phyloP scores from a whole-genome alignment of 495 filamentous ascomycete genomes.

The Oidiodendron maius region DNA sequence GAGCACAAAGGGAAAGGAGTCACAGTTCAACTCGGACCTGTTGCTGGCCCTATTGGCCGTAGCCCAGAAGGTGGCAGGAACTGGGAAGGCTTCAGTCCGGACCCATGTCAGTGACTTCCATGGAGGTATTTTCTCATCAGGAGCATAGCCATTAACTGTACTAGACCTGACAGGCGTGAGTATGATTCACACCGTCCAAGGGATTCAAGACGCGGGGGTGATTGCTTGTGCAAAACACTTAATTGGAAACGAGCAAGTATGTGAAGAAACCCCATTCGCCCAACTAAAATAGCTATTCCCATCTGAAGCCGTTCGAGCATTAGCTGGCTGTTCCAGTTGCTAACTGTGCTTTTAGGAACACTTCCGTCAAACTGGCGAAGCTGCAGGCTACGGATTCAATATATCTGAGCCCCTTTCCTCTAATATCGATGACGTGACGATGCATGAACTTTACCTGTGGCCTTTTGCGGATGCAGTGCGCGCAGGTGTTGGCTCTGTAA shows the following conservation, averaged over 20 bases:
- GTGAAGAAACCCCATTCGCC: too few relatives aligned
- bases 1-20: slow-evolving; percentile 77
- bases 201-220: slow-evolving; percentile 72
- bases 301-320: background rate
- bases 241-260: slow-evolving; percentile 64
- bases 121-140: background rate
- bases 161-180: slow-evolving; percentile 57
- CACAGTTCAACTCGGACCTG: slow-evolving; percentile 79
- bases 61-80: slow-evolving; percentile 70
- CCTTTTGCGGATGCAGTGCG: slow-evolving; percentile 70
- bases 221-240: slow-evolving; percentile 79
- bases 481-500: slow-evolving; percentile 73
- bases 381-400: slow-evolving; percentile 20
- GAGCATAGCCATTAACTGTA: background rate
- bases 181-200: slow-evolving; percentile 67
- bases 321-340: background rate
- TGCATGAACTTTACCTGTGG: slow-evolving; percentile 95
- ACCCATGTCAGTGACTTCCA: slow-evolving; percentile 57
- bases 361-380: slow-evolving; percentile 71
- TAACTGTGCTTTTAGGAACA: slow-evolving; percentile 54
- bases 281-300: too few relatives aligned
- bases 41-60: slow-evolving; percentile 77
- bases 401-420: slow-evolving; percentile 53
- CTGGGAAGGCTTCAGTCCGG: slow-evolving; percentile 75
- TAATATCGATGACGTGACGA: slow-evolving; percentile 88